A percentile compares a stretch with the other conserved stretches of the same genome.
Conservation (phyloP, 1,139 yeast genomes). For the Saccharomyces hybrid region DNA sequence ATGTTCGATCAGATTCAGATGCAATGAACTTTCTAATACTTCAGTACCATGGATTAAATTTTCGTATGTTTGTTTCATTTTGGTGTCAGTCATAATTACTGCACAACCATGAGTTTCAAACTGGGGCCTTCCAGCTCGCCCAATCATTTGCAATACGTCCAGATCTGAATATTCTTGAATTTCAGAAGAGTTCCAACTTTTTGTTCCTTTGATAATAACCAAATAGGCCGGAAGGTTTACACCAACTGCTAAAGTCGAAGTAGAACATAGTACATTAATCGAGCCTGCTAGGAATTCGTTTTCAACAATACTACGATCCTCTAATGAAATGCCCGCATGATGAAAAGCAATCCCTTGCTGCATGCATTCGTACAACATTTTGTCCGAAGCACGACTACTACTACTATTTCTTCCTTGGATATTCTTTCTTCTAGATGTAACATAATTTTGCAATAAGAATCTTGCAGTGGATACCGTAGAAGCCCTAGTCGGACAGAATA, state of each 20-base stretch:
- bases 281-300: constrained; percentile 38
- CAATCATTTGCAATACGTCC: constrained; percentile 47
- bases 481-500: constrained; percentile 49
- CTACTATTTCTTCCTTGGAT: constrained; percentile 8
- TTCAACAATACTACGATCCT: constrained; percentile 43
- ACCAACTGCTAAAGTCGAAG: constrained; percentile 79
- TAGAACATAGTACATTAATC: constrained; percentile 43
- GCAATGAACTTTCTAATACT: constrained; percentile 45
- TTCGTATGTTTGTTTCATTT: constrained; percentile 36
- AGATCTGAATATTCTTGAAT: constrained; percentile 40
- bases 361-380: constrained; percentile 13
- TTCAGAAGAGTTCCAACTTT: constrained; percentile 33
- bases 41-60: constrained; percentile 40
- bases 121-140: constrained; percentile 53
- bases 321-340: constrained; percentile 48
- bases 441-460: constrained; percentile 27
- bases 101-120: constrained; percentile 48
- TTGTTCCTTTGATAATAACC: constrained; percentile 87
- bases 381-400: constrained; percentile 7
- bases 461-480: constrained; percentile 44
- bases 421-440: background rate
- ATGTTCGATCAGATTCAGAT: constrained; percentile 39
- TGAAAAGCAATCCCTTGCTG: constrained; percentile 44
- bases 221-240: constrained; percentile 93
- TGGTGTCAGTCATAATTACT: constrained; percentile 44